These are phyloP conservation scores for Trametes gibbosa DNA, from an alignment of 768 basidiomycete genomes.

Conservation along the genomic window DNA sequence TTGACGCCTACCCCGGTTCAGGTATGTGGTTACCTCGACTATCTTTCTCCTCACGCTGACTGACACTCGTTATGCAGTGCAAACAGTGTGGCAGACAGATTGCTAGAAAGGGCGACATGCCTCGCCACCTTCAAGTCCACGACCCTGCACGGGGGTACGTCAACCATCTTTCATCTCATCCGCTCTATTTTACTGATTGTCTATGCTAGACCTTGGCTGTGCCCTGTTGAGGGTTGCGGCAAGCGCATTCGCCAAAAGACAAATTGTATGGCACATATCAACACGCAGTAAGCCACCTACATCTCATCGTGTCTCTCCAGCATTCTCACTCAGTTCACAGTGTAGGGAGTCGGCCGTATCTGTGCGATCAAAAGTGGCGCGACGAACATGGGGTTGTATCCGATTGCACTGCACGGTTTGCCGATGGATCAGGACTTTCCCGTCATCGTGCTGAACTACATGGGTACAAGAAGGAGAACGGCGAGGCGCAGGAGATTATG, in stretches of 20 bases:
- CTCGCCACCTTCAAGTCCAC: too few relatives aligned
- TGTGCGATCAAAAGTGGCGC: not conserved
- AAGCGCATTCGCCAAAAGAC: not conserved
- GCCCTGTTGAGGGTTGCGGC: not conserved
- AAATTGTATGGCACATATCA: constrained; percentile 2
- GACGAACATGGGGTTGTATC: not conserved
- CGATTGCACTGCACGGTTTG: not conserved
- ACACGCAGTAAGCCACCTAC: constrained; percentile 2
- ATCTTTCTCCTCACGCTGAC: too few relatives aligned
- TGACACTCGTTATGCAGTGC: too few relatives aligned
- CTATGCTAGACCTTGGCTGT: not conserved
- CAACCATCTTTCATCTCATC: too few relatives aligned
- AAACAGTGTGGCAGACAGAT: too few relatives aligned
- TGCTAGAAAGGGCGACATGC: too few relatives aligned
- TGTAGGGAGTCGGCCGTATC: not conserved
- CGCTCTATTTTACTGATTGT: too few relatives aligned
- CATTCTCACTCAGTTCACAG: not conserved
- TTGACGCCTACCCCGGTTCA: not conserved
- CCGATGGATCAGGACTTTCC: not conserved
- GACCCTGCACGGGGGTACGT: too few relatives aligned
- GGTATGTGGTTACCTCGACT: too few relatives aligned
- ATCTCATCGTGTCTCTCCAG: not conserved
- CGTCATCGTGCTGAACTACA: too few relatives aligned
- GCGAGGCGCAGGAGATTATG: too few relatives aligned
- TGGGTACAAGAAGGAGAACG: too few relatives aligned